Conservation (phyloP, 371 early-diverging fungal species). For the Choanephora cucurbitarum region DNA sequence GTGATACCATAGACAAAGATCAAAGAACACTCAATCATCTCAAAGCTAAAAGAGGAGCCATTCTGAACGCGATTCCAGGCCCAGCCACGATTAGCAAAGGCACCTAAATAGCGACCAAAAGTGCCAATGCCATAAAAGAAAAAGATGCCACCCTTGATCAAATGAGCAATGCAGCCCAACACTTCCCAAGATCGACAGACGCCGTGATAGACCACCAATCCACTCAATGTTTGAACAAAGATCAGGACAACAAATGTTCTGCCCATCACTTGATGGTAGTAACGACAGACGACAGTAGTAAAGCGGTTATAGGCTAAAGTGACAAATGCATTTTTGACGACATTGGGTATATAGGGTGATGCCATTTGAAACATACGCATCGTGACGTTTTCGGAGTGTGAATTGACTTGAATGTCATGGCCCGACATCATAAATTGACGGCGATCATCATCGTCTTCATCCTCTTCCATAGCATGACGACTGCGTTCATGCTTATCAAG, state of each 20-base stretch:
- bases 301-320: slow-evolving; percentile 44
- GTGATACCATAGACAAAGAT: slow-evolving; percentile 66
- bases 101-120: slow-evolving; percentile 50
- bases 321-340: slow-evolving; percentile 40
- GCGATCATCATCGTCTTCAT: not conserved
- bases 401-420: too few species aligned
- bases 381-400: slow-evolving; percentile 13
- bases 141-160: slow-evolving; percentile 56
- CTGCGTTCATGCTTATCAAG: slow-evolving; percentile 13
- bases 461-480: not conserved
- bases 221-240: slow-evolving; percentile 50
- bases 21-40: slow-evolving; percentile 46
- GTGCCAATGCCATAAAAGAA: slow-evolving; percentile 51
- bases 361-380: slow-evolving; percentile 30
- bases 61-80: slow-evolving; percentile 49
- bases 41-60: slow-evolving; percentile 46
- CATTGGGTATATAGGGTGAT: slow-evolving; percentile 36
- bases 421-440: not conserved
- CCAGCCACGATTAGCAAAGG: slow-evolving; percentile 52
- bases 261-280: slow-evolving; percentile 41
- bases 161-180: slow-evolving; percentile 50
- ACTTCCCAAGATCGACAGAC: slow-evolving; percentile 48
- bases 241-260: slow-evolving; percentile 44
- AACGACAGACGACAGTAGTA: slow-evolving; percentile 43
- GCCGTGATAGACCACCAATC: slow-evolving; percentile 52